Conservation (phyloP, 345 rosid genomes). For the Linum trigynum region DNA sequence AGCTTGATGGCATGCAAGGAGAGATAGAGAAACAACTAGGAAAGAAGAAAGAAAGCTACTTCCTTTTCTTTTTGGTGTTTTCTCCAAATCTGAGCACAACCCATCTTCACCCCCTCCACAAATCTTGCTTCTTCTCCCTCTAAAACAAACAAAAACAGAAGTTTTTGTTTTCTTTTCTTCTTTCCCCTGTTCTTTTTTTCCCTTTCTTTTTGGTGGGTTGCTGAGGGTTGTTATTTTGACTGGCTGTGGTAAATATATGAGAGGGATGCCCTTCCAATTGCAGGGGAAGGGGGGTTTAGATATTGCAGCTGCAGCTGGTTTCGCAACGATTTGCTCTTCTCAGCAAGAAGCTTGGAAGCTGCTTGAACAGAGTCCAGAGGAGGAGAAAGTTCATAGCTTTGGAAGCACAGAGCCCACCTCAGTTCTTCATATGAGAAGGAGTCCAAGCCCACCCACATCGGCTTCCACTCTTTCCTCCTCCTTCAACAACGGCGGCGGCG, state of each 20-base stretch:
- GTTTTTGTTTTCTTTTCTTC: background rate
- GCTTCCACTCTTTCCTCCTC: slow-evolving; percentile 61
- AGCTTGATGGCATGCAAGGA: slow-evolving; percentile 26
- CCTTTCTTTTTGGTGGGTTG: background rate
- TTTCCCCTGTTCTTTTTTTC: background rate
- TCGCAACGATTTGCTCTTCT: slow-evolving; percentile 24
- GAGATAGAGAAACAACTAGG: slow-evolving; percentile 2
- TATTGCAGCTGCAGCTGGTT: slow-evolving; percentile 16
- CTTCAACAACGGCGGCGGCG: slow-evolving; percentile 32
- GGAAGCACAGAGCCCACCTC: slow-evolving; percentile 25
- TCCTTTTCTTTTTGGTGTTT: background rate
- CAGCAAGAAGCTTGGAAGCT: slow-evolving; percentile 27
- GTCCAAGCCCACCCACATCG: slow-evolving; percentile 57
- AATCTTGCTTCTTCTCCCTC: background rate
- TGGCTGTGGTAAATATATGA: slow-evolving; percentile 5
- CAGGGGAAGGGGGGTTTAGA: slow-evolving; percentile 28
- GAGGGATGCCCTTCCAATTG: slow-evolving; percentile 33
- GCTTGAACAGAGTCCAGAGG: slow-evolving; percentile 15
- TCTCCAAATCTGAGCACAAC: slow-evolving; percentile 12
- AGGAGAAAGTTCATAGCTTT: slow-evolving; percentile 19
- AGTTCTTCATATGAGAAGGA: slow-evolving; percentile 50
- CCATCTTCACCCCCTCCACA: slow-evolving; percentile 1
- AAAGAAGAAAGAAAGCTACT: slow-evolving; percentile 9
- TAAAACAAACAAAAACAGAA: too few species aligned
- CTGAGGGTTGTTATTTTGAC: background rate